Base-by-base conservation (phyloP, 2,329 filamentous ascomycete genomes). In the Beauveria pseudobassiana region DNA sequence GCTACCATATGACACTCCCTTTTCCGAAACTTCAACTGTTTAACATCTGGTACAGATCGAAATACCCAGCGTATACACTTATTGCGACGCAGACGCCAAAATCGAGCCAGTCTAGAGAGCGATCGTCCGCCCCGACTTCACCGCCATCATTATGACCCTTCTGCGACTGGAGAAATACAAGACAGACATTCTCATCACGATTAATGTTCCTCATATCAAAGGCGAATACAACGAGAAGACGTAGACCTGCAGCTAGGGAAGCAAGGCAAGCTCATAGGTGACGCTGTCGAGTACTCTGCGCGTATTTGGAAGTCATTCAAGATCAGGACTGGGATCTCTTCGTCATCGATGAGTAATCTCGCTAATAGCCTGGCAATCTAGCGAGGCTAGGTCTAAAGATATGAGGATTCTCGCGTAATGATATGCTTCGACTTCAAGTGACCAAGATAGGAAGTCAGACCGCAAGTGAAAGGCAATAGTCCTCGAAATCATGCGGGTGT, bases 191-290 rank as follows among this genome's bases (percentile, higher is more conserved):
- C 78, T 96, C 52, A 85, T 96, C 64, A 90, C 90, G 46, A 85
- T 96, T 70, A 97, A 96, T 74, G 89, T 96, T 53, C 93, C 93
- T 30, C 88, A 95, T 71, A 87, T 91, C 67, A 81, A 84, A 67
- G 87, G 87, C 64, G 85, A 89, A 72, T 91, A 91, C 71, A 80
- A 87, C 68, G 84, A 87, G 87, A 88, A 9, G 87, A 91, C 38
- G 84, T 93, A 18, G 85, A 90, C 69, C 75, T 87, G 61, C 81
- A 85, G 69, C 74, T 85, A 62, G 86, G 86, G 18, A 86, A 83
- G 71, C 82, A 83, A 69, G 89, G 87, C 4, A 81, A 85, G 73
- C 76, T 90, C 65, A 87, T 90, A 68, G 87, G 87, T 57, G 82
- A 87, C 67, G 83, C 82, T 6, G 82, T 88, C 43, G 88, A 90